Percentiles rank a stretch among this genome's conserved stretches.
phyloP scores from a whole-genome alignment of 225 moss, liverwort and hornwort genomes.

The Sphagnum tenellum region DNA sequence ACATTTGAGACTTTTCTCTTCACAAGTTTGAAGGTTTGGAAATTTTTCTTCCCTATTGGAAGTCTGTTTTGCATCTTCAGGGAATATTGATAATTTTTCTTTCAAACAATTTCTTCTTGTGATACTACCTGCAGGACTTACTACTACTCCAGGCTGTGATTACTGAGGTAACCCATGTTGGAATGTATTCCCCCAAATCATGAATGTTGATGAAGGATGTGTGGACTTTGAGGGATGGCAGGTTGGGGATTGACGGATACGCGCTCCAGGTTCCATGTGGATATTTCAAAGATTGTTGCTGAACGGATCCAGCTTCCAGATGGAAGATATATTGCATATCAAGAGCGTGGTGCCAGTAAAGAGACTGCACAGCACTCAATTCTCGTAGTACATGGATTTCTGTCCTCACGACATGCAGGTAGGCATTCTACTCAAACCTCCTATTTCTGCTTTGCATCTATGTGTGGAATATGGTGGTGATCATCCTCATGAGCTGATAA shows the following conservation, averaged over 20 bases:
- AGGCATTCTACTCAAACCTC: constrained; percentile 26
- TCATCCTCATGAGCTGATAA: constrained; percentile 33
- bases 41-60: no score
- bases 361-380: no score
- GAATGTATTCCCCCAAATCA: background rate
- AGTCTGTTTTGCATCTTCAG: no score
- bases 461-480: constrained; percentile 39
- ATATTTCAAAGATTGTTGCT: constrained; percentile 19
- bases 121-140: background rate
- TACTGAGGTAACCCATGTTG: no score
- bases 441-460: constrained; percentile 22
- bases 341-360: no score
- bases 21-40: no score
- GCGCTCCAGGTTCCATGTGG: constrained; percentile 40
- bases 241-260: constrained; percentile 18
- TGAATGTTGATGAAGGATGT: background rate
- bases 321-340: no score
- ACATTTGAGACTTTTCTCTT: no score
- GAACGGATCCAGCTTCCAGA: no score
- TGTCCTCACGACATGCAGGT: no score
- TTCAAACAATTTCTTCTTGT: background rate
- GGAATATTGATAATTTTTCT: background rate
- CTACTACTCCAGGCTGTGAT: no score
- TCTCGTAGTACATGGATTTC: no score
- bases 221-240: constrained; percentile 25